A percentile compares a stretch with the other conserved stretches of the same genome.
phyloP scores from a whole-genome alignment of 2,329 filamentous ascomycete species.

The Fusarium sp. region DNA sequence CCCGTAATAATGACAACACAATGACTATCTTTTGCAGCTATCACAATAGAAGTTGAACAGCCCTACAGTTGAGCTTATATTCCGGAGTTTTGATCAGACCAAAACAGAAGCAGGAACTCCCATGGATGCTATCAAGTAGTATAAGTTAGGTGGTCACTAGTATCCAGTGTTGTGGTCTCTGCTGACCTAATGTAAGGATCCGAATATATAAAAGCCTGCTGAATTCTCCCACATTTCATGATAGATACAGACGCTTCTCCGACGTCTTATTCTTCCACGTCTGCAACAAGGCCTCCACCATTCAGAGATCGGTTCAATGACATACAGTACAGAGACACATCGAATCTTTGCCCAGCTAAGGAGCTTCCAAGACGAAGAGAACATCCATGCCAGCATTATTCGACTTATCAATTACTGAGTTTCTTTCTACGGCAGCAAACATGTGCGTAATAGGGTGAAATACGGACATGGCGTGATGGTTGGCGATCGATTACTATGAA shows the following conservation, averaged over 20 bases:
- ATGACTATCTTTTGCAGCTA: background rate
- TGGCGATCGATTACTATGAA: background rate
- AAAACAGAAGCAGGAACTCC: background rate
- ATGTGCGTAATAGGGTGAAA: background rate
- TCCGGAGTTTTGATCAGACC: background rate
- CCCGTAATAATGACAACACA: constrained; percentile 16
- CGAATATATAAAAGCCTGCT: background rate
- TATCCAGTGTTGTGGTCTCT: background rate
- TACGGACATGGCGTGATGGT: background rate
- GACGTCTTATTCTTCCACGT: too few relatives aligned
- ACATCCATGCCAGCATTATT: too few relatives aligned
- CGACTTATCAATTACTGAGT: background rate
- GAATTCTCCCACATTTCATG: background rate
- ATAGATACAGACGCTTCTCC: background rate
- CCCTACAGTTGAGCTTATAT: background rate
- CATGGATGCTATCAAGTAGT: too few relatives aligned
- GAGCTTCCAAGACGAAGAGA: background rate
- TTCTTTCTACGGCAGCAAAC: background rate
- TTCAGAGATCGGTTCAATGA: background rate
- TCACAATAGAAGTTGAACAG: background rate
- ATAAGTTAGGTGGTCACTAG: too few relatives aligned
- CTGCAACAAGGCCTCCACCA: background rate
- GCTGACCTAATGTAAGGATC: background rate
- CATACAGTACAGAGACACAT: background rate
- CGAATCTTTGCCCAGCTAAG: background rate